phyloP scores from a whole-genome alignment of 371 early-diverging fungal genomes.

The Mortierella sp. region DNA sequence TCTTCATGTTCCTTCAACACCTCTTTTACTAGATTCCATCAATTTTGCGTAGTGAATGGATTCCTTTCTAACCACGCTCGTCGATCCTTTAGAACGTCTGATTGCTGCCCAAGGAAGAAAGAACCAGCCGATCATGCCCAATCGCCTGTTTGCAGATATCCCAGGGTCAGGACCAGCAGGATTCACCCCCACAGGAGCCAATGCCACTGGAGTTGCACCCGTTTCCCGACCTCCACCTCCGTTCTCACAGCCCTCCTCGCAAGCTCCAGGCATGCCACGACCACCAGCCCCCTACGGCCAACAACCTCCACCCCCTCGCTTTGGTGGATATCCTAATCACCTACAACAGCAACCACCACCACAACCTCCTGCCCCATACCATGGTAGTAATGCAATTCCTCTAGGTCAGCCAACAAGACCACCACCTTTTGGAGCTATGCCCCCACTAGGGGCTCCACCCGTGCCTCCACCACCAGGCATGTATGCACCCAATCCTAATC shows the following conservation, averaged over 20 bases:
- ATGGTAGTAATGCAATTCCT: slow-evolving; percentile 52
- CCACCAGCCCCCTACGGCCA: slow-evolving; percentile 46
- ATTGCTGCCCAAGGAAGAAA: slow-evolving; percentile 93
- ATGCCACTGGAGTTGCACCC: slow-evolving; percentile 44
- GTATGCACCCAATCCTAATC: slow-evolving; percentile 44
- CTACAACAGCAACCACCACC: slow-evolving; percentile 40
- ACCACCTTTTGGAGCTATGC: slow-evolving; percentile 50
- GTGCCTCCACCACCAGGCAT: slow-evolving; percentile 46
- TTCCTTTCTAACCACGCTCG: no score
- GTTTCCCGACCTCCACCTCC: slow-evolving; percentile 57
- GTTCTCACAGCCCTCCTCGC: slow-evolving; percentile 44
- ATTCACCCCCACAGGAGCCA: slow-evolving; percentile 53
- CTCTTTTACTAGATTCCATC: no score
- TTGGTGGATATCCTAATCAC: slow-evolving; percentile 37
- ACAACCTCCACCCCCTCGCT: slow-evolving; percentile 31
- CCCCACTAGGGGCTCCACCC: slow-evolving; percentile 28
- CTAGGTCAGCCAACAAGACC: slow-evolving; percentile 45
- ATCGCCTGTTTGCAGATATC: slow-evolving; percentile 78
- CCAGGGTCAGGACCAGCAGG: slow-evolving; percentile 53
- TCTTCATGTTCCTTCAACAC: no score
- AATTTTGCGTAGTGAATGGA: no score
- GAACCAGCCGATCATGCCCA: slow-evolving; percentile 70
- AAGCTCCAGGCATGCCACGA: slow-evolving; percentile 48
- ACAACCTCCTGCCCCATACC: no score
- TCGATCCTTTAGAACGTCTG: slow-evolving; percentile 77